These are phyloP conservation scores for Dactylellina haptotyla DNA, from an alignment of 2,329 filamentous ascomycete genomes.

Conservation along the genomic window DNA sequence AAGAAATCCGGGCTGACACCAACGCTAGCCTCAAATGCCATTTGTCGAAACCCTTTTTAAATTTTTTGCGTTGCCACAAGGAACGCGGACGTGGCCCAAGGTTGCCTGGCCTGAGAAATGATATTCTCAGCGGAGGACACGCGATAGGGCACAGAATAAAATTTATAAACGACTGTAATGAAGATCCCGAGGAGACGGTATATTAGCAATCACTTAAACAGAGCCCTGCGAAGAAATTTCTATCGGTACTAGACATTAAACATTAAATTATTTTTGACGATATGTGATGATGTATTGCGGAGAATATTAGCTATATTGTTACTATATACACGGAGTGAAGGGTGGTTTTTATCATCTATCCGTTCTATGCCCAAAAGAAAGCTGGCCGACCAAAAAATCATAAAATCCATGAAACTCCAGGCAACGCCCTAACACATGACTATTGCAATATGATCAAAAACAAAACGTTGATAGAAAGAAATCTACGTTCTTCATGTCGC, in stretches of 20 bases:
- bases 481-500: not conserved
- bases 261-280: conserved; percentile 32
- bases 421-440: conserved; percentile 2
- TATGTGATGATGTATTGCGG: conserved; percentile 1
- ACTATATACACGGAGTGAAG: conserved; percentile 26
- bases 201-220: not conserved
- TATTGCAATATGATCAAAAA: not conserved
- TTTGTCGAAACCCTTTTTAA: not conserved
- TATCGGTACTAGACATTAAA: conserved; percentile 9
- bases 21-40: not conserved
- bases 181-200: not conserved
- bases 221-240: not conserved
- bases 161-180: not conserved
- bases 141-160: not conserved
- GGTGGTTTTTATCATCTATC: conserved; percentile 4
- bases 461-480: not conserved
- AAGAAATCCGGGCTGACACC: not conserved
- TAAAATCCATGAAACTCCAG: conserved; percentile 8
- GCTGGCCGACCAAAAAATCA: not conserved
- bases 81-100: conserved; percentile 1
- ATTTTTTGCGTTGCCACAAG: conserved; percentile 9
- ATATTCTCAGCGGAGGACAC: not conserved
- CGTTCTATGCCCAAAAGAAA: not conserved
- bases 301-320: conserved; percentile 12
- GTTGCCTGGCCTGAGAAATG: not conserved